Conservation (phyloP, 805 yeast species). For the Candida glaebosa region DNA sequence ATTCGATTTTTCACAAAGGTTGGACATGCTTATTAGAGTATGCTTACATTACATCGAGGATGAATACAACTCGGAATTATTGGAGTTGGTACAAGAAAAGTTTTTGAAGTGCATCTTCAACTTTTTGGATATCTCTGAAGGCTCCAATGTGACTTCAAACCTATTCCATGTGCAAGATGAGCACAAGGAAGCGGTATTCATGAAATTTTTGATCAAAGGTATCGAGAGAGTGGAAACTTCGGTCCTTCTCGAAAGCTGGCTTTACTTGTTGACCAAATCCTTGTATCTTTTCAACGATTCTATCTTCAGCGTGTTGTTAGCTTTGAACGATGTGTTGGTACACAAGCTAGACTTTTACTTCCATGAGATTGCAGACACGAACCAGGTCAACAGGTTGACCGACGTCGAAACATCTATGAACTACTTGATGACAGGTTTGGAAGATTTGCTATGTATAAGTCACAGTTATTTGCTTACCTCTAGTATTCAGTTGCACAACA, state of each 20-base stretch:
- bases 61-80: constrained; percentile 8
- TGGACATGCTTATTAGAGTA: constrained; percentile 37
- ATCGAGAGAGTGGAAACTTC: constrained; percentile 44
- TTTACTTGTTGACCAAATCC: constrained; percentile 48
- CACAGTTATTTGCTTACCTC: constrained; percentile 51
- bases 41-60: constrained; percentile 21
- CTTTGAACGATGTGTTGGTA: constrained; percentile 50
- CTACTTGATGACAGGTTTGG: constrained; percentile 57
- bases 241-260: constrained; percentile 44
- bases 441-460: constrained; percentile 57
- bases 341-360: constrained; percentile 35
- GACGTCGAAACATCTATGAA: constrained; percentile 43
- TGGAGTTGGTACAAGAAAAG: constrained; percentile 27
- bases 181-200: constrained; percentile 25
- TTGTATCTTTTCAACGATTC: constrained; percentile 48
- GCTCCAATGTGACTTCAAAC: constrained; percentile 22
- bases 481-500: constrained; percentile 13
- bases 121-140: constrained; percentile 28
- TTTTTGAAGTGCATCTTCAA: constrained; percentile 26
- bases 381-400: constrained; percentile 12
- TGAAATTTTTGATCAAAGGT: constrained; percentile 49
- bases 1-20: constrained; percentile 43
- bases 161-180: constrained; percentile 29
- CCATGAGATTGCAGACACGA: constrained; percentile 16
- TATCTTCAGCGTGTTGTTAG: constrained; percentile 53